These are phyloP conservation scores for Athelia psychrophila DNA, from an alignment of 1,284 basidiomycete species.

Conservation along the genomic window DNA sequence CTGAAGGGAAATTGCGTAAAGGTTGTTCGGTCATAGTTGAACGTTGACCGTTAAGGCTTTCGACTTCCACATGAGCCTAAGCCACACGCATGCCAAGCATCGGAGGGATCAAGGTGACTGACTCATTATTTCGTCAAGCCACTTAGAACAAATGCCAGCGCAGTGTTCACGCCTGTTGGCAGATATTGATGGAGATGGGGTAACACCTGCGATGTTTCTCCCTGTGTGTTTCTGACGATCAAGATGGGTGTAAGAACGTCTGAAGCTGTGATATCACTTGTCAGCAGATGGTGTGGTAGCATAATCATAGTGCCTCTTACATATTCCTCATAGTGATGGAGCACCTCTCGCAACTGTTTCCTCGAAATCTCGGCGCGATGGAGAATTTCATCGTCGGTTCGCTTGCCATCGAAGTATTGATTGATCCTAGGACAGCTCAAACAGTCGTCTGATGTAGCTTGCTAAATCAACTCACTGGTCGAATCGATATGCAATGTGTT, in stretches of 20 bases:
- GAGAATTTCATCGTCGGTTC: conserved; percentile 77
- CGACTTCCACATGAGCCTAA: no score
- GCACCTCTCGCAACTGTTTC: conserved; percentile 71
- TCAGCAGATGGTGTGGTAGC: neutral
- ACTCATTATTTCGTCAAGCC: no score
- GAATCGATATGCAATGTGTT: conserved; percentile 57
- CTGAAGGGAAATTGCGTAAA: no score
- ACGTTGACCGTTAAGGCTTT: no score
- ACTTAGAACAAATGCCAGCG: no score
- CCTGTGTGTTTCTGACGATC: no score
- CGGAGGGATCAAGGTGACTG: no score
- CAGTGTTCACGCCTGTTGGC: no score
- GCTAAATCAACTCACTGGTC: conserved; percentile 49
- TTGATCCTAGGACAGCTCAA: conserved; percentile 51
- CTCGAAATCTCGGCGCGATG: conserved; percentile 73
- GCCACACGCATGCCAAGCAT: no score
- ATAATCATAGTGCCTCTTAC: conserved; percentile 35
- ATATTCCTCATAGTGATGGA: conserved; percentile 80
- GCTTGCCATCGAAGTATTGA: conserved; percentile 81
- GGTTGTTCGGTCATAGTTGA: no score
- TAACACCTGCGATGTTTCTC: no score
- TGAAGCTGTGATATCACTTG: neutral
- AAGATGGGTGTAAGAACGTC: conserved; percentile 1
- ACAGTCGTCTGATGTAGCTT: neutral
- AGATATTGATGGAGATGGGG: no score